Conservation (phyloP, 2,329 filamentous ascomycete genomes). For the Calcarisporium arbuscula region DNA sequence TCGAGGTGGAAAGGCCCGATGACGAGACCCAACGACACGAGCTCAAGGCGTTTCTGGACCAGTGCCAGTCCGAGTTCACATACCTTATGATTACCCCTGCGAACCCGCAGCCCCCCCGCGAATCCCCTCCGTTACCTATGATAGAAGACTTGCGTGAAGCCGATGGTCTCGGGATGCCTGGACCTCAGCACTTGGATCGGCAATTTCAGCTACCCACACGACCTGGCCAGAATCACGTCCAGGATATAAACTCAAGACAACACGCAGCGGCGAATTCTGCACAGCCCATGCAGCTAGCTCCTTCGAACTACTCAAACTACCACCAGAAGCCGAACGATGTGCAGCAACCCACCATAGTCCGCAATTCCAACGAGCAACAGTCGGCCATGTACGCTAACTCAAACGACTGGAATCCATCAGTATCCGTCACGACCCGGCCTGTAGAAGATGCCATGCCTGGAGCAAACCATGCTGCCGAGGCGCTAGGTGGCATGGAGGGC, state of each 20-base stretch:
- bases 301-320: slow-evolving; percentile 27
- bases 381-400: slow-evolving; percentile 31
- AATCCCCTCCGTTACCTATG: slow-evolving; percentile 51
- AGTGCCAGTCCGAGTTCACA: slow-evolving; percentile 59
- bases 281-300: slow-evolving; percentile 39
- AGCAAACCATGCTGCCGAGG: slow-evolving; percentile 33
- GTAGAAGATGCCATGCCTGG: slow-evolving; percentile 26
- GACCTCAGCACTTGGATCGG: slow-evolving; percentile 33
- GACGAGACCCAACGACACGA: slow-evolving; percentile 46
- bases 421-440: slow-evolving; percentile 26
- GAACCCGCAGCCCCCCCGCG: slow-evolving; percentile 59
- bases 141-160: slow-evolving; percentile 54
- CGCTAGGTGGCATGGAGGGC: slow-evolving; percentile 31
- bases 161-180: slow-evolving; percentile 44
- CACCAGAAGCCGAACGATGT: slow-evolving; percentile 28
- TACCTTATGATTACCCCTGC: slow-evolving; percentile 63
- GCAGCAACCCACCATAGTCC: slow-evolving; percentile 44
- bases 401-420: slow-evolving; percentile 27
- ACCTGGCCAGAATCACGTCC: slow-evolving; percentile 50
- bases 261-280: slow-evolving; percentile 54
- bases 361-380: slow-evolving; percentile 43
- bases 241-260: slow-evolving; percentile 47
- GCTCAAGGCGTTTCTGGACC: slow-evolving; percentile 56
- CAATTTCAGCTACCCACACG: slow-evolving; percentile 31
- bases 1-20: slow-evolving; percentile 40